Evolutionary conservation across 768 basidiomycete species (phyloP).

Genomic region (Fistulinella prunicolor): DNA sequence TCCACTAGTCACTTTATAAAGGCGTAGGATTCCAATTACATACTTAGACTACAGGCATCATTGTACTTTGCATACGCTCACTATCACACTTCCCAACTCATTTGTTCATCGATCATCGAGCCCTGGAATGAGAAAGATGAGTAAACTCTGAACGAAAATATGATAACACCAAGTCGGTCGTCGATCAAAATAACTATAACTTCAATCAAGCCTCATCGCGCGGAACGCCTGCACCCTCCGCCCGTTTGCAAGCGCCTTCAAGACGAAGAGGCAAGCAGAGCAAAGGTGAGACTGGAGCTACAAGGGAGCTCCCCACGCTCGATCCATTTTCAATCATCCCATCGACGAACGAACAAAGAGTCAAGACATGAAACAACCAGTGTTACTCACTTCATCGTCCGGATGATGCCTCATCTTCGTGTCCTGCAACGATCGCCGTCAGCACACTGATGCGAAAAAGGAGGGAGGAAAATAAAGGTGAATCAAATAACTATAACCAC

Average conservation of each 20-base stretch:
- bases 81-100: slow-evolving; percentile 7
- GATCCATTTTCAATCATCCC: slow-evolving; percentile 27
- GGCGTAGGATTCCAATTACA: too few species aligned
- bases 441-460: background rate
- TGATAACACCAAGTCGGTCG: too few species aligned
- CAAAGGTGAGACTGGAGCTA: slow-evolving; percentile 24
- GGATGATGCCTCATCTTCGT: background rate
- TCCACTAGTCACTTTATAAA: too few species aligned
- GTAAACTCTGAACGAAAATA: too few species aligned
- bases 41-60: too few species aligned
- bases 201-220: slow-evolving; percentile 15
- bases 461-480: background rate
- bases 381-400: slow-evolving; percentile 8
- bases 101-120: background rate
- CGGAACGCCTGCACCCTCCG: slow-evolving; percentile 21
- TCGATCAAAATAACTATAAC: slow-evolving; percentile 37
- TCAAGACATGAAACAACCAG: background rate
- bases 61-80: slow-evolving; percentile 9
- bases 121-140: slow-evolving; percentile 2
- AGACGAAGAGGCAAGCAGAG: slow-evolving; percentile 23
- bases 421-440: slow-evolving; percentile 8
- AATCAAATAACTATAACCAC: slow-evolving; percentile 39
- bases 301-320: slow-evolving; percentile 23
- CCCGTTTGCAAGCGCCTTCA: slow-evolving; percentile 28
- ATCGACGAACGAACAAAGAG: slow-evolving; percentile 11